Conservation (phyloP, 371 early-diverging fungal genomes). For the Capillidium rhysosporum region DNA sequence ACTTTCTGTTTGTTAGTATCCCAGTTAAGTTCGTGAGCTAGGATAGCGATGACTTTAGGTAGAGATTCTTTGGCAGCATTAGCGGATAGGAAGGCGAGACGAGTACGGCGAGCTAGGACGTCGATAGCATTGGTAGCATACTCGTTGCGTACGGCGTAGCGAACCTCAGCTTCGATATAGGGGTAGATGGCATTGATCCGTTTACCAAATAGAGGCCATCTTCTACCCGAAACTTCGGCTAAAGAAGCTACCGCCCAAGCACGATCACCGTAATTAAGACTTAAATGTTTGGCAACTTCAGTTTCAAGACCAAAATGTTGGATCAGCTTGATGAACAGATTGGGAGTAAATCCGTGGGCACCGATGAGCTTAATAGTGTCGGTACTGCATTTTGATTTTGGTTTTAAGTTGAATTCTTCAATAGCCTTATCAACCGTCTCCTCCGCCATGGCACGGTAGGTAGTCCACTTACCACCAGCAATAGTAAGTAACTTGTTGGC, state of each 20-base stretch:
- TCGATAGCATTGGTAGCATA: constrained; percentile 88
- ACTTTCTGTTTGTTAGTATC: constrained; percentile 28
- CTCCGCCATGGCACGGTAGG: constrained; percentile 96
- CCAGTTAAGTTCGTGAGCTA: constrained; percentile 83
- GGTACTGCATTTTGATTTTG: constrained; percentile 41
- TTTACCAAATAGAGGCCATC: constrained; percentile 66
- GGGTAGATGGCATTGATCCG: constrained; percentile 72
- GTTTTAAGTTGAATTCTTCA: constrained; percentile 25
- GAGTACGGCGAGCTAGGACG: constrained; percentile 83
- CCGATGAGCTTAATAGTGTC: constrained; percentile 69
- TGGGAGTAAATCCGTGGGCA: constrained; percentile 63
- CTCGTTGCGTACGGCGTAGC: constrained; percentile 83
- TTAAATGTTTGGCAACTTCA: constrained; percentile 82
- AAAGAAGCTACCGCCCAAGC: constrained; percentile 80
- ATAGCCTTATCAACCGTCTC: constrained; percentile 91
- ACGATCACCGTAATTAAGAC: constrained; percentile 86
- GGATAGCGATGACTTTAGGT: constrained; percentile 75
- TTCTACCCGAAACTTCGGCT: constrained; percentile 41
- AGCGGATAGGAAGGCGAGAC: constrained; percentile 90
- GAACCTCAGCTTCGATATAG: constrained; percentile 89
- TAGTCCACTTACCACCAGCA: constrained; percentile 99
- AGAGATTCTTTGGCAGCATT: constrained; percentile 76
- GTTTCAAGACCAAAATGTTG: constrained; percentile 87
- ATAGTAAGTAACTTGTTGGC: constrained; percentile 78
- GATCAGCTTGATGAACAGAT: constrained; percentile 76